A percentile compares a stretch with the other conserved stretches of the same genome.
Evolutionary conservation across 148 eudicot genomes (phyloP).

Genomic region (Camellia japonica): DNA sequence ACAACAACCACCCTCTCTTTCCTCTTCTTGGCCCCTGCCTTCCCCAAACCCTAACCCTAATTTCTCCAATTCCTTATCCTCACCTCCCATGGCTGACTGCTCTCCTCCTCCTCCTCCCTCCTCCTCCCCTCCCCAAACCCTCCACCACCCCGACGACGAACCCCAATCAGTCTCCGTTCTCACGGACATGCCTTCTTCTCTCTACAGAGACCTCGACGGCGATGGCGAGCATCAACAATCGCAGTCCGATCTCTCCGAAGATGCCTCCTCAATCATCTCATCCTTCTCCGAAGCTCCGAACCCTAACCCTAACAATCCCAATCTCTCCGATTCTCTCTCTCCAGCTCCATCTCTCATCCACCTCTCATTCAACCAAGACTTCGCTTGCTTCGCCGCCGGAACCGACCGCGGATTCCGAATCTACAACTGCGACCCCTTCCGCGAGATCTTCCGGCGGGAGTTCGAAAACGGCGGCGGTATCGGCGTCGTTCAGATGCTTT

Average conservation of each 20-base stretch:
- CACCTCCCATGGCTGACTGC: conserved; percentile 1
- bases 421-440: conserved; percentile 43
- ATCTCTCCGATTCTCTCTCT: background rate
- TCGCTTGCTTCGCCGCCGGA: conserved; percentile 50
- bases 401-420: conserved; percentile 54
- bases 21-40: background rate
- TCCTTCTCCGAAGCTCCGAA: background rate
- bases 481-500: conserved; percentile 56
- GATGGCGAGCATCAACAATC: background rate
- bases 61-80: background rate
- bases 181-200: background rate
- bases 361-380: conserved; percentile 65
- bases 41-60: conserved; percentile 1
- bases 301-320: conserved; percentile 10
- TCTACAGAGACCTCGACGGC: background rate
- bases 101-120: background rate
- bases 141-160: background rate
- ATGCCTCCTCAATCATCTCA: conserved; percentile 8
- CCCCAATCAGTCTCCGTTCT: background rate
- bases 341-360: conserved; percentile 22
- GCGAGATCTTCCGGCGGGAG: conserved; percentile 39
- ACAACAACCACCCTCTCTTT: too few relatives aligned
- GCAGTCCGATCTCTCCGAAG: conserved; percentile 19
- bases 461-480: conserved; percentile 32
- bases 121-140: background rate